Percentiles rank a stretch among this genome's conserved stretches.
Conservation (phyloP, 441 rosid species). For the Monsonia emarginata region DNA sequence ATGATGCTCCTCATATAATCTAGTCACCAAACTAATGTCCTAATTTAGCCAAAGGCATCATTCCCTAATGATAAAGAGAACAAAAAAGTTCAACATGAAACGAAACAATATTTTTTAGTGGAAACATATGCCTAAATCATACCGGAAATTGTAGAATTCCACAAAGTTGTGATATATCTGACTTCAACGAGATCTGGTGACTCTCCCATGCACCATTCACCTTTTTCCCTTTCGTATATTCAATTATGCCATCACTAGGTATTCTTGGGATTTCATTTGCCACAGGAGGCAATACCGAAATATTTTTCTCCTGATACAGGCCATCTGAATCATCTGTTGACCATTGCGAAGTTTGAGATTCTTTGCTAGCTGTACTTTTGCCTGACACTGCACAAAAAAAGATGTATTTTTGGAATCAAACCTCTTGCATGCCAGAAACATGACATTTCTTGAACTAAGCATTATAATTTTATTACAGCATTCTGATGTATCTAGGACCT, state of each 20-base stretch:
- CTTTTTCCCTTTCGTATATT: constrained; percentile 25
- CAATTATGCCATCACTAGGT: constrained; percentile 7
- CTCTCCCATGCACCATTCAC: constrained; percentile 40
- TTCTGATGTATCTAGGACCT: neutral
- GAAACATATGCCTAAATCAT: constrained; percentile 16
- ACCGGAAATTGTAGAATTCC: constrained; percentile 55
- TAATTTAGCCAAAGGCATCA: neutral
- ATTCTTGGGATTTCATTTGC: neutral
- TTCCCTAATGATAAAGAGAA: neutral
- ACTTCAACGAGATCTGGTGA: constrained; percentile 47
- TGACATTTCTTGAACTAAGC: neutral
- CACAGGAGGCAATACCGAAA: neutral
- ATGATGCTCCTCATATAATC: no score
- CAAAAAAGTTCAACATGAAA: neutral
- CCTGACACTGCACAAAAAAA: neutral
- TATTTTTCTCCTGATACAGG: neutral
- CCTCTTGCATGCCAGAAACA: no score
- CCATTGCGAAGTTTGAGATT: neutral
- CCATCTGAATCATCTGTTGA: neutral
- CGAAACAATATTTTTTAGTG: neutral
- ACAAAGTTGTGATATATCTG: constrained; percentile 51
- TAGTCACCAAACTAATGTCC: no score
- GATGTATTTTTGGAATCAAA: neutral
- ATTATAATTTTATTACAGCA: neutral
- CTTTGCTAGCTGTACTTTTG: neutral